Conservation (phyloP, 169 alveolate species). For the Besnoitia besnoiti region DNA sequence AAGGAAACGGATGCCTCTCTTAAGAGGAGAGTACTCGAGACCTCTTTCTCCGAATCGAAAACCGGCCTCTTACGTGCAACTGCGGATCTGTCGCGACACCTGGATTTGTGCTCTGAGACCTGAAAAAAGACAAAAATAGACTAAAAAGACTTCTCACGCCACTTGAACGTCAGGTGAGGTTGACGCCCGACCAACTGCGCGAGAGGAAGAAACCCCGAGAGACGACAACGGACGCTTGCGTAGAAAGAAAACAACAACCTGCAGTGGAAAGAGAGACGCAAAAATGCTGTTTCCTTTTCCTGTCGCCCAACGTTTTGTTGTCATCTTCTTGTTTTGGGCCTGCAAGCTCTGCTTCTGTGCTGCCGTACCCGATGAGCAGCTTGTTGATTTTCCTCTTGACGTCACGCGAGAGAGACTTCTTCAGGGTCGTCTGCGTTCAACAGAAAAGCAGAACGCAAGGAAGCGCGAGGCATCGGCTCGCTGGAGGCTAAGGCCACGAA, state of each 20-base stretch:
- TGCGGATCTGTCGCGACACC: slow-evolving; percentile 53
- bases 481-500: too few species aligned
- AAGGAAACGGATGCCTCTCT: neutral
- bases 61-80: slow-evolving; percentile 26
- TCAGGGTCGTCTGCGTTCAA: slow-evolving; percentile 42
- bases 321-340: neutral
- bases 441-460: neutral
- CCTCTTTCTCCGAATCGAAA: neutral
- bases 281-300: neutral
- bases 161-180: neutral
- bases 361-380: slow-evolving; percentile 11
- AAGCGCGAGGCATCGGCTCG: too few species aligned
- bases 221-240: too few species aligned
- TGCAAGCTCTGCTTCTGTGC: neutral
- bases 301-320: neutral
- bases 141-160: neutral
- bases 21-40: too few species aligned
- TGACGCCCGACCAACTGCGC: too few species aligned
- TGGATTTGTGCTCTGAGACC: neutral
- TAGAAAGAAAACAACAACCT: neutral
- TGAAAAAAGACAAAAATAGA: neutral
- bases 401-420: slow-evolving; percentile 33
- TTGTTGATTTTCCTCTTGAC: slow-evolving; percentile 17
- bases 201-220: neutral
- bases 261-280: neutral